phyloP scores from a whole-genome alignment of 2,329 filamentous ascomycete genomes.

The Ophioceras dolichostomum region DNA sequence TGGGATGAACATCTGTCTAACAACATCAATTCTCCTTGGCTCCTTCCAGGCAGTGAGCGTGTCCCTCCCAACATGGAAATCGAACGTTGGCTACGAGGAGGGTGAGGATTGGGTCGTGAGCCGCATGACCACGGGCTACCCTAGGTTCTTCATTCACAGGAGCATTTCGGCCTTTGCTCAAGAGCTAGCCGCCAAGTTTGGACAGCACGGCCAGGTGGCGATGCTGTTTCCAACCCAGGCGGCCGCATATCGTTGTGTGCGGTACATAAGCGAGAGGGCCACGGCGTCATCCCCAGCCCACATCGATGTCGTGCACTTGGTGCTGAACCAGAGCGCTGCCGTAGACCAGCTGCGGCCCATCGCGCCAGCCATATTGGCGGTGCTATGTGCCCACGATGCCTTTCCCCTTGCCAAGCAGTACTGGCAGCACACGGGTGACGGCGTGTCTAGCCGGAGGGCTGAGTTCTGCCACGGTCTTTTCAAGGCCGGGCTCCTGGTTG shows the following conservation, averaged over 20 bases:
- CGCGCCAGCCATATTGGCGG: slow-evolving; percentile 50
- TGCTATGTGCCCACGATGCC: slow-evolving; percentile 56
- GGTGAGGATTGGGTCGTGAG: slow-evolving; percentile 76
- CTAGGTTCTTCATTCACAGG: slow-evolving; percentile 88
- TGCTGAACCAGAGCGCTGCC: slow-evolving; percentile 43
- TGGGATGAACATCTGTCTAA: not conserved
- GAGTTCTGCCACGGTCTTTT: slow-evolving; percentile 78
- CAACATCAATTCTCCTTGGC: slow-evolving; percentile 25
- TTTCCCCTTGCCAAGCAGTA: slow-evolving; percentile 78
- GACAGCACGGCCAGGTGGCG: slow-evolving; percentile 49
- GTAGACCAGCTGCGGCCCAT: slow-evolving; percentile 40
- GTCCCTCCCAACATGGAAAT: slow-evolving; percentile 83
- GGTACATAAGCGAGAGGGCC: slow-evolving; percentile 55
- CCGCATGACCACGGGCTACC: slow-evolving; percentile 84
- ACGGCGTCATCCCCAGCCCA: slow-evolving; percentile 34
- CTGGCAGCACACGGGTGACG: slow-evolving; percentile 94
- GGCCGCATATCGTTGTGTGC: slow-evolving; percentile 59
- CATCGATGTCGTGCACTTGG: slow-evolving; percentile 48
- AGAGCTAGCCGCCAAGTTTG: slow-evolving; percentile 54
- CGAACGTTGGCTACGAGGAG: slow-evolving; percentile 91
- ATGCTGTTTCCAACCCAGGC: slow-evolving; percentile 71
- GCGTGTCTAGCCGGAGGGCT: slow-evolving; percentile 78
- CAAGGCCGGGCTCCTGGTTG: slow-evolving; percentile 48
- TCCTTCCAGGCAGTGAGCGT: slow-evolving; percentile 74
- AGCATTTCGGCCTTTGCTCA: slow-evolving; percentile 62